These are phyloP conservation scores for Lentinula sp. DNA, from an alignment of 768 basidiomycete species.

Conservation along the genomic window DNA sequence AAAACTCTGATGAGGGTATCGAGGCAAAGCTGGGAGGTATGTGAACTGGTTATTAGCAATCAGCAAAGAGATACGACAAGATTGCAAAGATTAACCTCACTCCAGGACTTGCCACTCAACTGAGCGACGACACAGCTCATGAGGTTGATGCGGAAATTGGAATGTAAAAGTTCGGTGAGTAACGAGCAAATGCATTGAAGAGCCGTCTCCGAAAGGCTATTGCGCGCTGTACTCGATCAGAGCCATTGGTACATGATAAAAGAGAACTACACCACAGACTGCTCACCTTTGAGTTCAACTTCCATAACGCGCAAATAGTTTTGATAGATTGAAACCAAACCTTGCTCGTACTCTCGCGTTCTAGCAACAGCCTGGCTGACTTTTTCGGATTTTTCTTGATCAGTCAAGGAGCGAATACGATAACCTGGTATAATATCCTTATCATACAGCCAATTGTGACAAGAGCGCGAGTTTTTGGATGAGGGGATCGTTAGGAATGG, in stretches of 20 bases:
- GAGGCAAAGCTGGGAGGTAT: conserved; percentile 86
- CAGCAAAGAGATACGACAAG: conserved; percentile 6
- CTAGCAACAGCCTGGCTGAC: conserved; percentile 89
- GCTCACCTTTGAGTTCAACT: conserved; percentile 76
- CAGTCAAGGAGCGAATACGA: conserved; percentile 87
- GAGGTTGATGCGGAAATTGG: conserved; percentile 93
- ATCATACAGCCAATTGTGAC: conserved; percentile 89
- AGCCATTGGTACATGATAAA: conserved; percentile 6
- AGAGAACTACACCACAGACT: not conserved
- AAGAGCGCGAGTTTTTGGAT: conserved; percentile 87
- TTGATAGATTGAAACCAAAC: conserved; percentile 84
- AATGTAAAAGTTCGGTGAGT: conserved; percentile 79
- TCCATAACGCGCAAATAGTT: conserved; percentile 82
- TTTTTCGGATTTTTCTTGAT: conserved; percentile 87
- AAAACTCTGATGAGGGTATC: conserved; percentile 79
- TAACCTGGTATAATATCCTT: conserved; percentile 96
- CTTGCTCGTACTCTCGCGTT: conserved; percentile 94
- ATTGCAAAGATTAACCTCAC: conserved; percentile 51
- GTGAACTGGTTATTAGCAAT: conserved; percentile 10
- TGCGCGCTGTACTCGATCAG: conserved; percentile 43
- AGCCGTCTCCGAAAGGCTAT: conserved; percentile 58
- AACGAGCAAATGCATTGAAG: conserved; percentile 87
- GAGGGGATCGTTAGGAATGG: conserved; percentile 69
- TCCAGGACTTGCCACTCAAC: conserved; percentile 84
- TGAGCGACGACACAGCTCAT: conserved; percentile 82